Conservation (phyloP, 768 basidiomycete genomes). For the Clavulina sp. region DNA sequence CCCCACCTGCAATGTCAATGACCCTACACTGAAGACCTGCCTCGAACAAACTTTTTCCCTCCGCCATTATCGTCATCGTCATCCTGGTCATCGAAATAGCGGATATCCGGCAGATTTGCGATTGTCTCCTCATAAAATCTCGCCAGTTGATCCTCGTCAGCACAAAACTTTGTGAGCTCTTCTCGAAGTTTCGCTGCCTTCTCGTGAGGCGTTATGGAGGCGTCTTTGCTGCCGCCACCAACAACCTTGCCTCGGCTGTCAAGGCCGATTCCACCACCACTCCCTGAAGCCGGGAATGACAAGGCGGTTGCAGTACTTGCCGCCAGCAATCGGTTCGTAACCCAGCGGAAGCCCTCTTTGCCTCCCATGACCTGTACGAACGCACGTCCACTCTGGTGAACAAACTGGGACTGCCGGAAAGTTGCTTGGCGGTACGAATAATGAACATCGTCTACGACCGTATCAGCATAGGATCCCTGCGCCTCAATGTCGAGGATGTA, state of each 20-base stretch:
- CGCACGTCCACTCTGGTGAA: slow-evolving; percentile 76
- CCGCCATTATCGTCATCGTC: too few relatives aligned
- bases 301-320: slow-evolving; percentile 8
- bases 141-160: slow-evolving; percentile 32
- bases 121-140: slow-evolving; percentile 62
- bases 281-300: not conserved
- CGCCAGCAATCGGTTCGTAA: slow-evolving; percentile 54
- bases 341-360: slow-evolving; percentile 64
- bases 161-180: slow-evolving; percentile 48
- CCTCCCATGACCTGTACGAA: slow-evolving; percentile 80
- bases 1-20: too few relatives aligned
- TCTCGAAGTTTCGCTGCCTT: slow-evolving; percentile 43
- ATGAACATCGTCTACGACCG: slow-evolving; percentile 64
- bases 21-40: too few relatives aligned
- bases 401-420: slow-evolving; percentile 76
- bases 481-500: slow-evolving; percentile 66
- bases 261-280: not conserved
- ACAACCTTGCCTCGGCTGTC: not conserved
- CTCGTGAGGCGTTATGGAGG: not conserved
- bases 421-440: slow-evolving; percentile 69
- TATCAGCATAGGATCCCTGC: slow-evolving; percentile 52
- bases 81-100: too few relatives aligned
- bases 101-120: slow-evolving; percentile 31
- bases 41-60: too few relatives aligned
- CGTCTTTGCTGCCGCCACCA: not conserved